Conservation (phyloP, 2,329 filamentous ascomycete genomes). For the Aspergillus sp. region DNA sequence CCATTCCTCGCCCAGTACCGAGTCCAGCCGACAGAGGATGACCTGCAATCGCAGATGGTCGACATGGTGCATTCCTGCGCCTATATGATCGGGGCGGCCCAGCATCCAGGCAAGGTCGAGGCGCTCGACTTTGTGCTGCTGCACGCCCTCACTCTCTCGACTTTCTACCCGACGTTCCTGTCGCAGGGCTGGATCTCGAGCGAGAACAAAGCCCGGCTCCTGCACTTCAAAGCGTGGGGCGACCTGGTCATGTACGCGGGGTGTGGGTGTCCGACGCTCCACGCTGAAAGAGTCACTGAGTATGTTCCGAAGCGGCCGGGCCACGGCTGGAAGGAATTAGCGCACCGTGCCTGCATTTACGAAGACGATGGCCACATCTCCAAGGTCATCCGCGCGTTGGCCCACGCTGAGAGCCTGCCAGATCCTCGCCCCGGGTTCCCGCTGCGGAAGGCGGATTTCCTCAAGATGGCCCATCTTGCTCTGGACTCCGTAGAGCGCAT, state of each 20-base stretch:
- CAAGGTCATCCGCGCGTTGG: not conserved
- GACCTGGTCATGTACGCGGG: not conserved
- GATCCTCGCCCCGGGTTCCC: no score
- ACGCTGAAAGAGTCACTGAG: not conserved
- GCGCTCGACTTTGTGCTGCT: slow-evolving; percentile 3
- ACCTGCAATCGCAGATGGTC: no score
- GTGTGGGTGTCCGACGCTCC: not conserved
- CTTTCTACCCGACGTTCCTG: slow-evolving; percentile 1
- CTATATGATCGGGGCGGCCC: slow-evolving; percentile 3
- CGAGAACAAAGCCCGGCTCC: slow-evolving; percentile 5
- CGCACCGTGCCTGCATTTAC: not conserved
- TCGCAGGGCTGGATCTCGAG: slow-evolving; percentile 1
- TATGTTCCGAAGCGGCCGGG: not conserved
- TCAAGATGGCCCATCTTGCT: no score
- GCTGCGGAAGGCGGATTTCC: no score
- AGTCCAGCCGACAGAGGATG: no score
- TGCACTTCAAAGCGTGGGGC: slow-evolving; percentile 1
- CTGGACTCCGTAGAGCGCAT: no score
- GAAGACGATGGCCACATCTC: not conserved
- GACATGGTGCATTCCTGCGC: no score
- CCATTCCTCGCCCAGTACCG: no score
- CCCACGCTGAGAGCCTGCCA: not conserved
- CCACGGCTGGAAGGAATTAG: not conserved
- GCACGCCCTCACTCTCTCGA: slow-evolving; percentile 2
- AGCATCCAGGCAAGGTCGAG: slow-evolving; percentile 3